Percentiles rank a stretch among this genome's conserved stretches.
Conservation (phyloP, 2,329 filamentous ascomycete species). For the Tolypocladium paradoxum region DNA sequence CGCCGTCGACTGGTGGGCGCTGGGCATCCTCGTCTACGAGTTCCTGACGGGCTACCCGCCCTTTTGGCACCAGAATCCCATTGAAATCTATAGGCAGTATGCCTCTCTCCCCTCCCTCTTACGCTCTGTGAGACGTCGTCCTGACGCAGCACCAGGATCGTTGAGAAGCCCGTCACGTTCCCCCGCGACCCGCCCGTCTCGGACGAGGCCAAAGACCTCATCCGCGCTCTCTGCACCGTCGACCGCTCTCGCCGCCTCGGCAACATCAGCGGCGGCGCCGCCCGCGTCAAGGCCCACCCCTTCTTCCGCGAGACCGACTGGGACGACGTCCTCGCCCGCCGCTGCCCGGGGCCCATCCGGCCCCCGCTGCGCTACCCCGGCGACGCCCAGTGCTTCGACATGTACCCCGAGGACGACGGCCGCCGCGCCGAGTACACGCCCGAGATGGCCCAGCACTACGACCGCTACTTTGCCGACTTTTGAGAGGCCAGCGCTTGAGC, state of each 20-base stretch:
- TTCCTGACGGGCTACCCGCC: slow-evolving; percentile 78
- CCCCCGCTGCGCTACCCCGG: slow-evolving; percentile 63
- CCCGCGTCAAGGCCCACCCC: slow-evolving; percentile 60
- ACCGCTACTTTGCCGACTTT: slow-evolving; percentile 62
- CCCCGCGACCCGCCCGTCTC: slow-evolving; percentile 57
- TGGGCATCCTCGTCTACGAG: slow-evolving; percentile 76
- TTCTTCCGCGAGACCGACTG: slow-evolving; percentile 68
- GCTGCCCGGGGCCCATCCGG: slow-evolving; percentile 58
- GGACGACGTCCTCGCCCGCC: slow-evolving; percentile 58
- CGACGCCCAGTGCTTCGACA: slow-evolving; percentile 72
- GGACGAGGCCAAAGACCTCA: slow-evolving; percentile 60
- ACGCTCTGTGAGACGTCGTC: too few species aligned
- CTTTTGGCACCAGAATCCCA: slow-evolving; percentile 79
- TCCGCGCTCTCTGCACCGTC: slow-evolving; percentile 65
- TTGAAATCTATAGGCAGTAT: slow-evolving; percentile 75
- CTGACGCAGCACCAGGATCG: slow-evolving; percentile 43
- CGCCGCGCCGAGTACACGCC: slow-evolving; percentile 56
- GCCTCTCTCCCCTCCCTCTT: slow-evolving; percentile 11
- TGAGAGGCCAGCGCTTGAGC: too few species aligned
- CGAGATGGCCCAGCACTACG: slow-evolving; percentile 59
- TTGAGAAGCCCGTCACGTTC: slow-evolving; percentile 67
- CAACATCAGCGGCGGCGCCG: slow-evolving; percentile 65
- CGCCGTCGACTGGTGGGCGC: slow-evolving; percentile 80
- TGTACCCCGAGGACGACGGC: slow-evolving; percentile 67
- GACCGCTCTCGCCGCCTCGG: slow-evolving; percentile 69